Base-by-base conservation (phyloP, 805 yeast genomes). In the Yamadazyma philogaea region DNA sequence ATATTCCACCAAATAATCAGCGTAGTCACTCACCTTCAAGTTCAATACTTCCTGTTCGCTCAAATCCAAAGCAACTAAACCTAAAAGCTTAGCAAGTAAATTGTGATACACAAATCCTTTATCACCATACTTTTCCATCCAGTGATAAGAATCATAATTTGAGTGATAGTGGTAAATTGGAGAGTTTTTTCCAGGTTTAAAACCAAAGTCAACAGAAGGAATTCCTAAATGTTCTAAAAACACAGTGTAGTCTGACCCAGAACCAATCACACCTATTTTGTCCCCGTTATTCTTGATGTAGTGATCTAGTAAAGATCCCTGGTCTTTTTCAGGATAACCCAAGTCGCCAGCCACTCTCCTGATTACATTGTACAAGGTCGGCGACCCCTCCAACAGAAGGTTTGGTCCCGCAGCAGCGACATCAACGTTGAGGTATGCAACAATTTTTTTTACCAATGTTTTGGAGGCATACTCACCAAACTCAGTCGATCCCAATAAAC, bases 161-260 rank as follows among this genome's bases (percentile, higher is more conserved):
- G 87, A 81, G 53, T 79, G 79, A 40, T 66, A 62, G 48, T 79
- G 82, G 42, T 73, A 73, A n/a, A 79, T 66, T 4, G 83, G 74
- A 17, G 34, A 14, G 3, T 30, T 33, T 55, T 79, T 82, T 3
- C 42, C 49, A 6, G 57, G 59, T 24, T 45, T 40, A 44, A 69
- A 70, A 7, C 78, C 75, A 40, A 79, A 57, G 39, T 72, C 72
- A 8, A 79, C 70, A 0, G 84, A 72, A 1, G 90, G 86, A 30
- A 84, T 75, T 5, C 88, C 90, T 49, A 82, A 57, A 54, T 78
- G 81, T 52, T 77, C 76, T 57, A 82, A 86, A 50, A 82, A 81
- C 7, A 78, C 79, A 2, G 78, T 69, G 52, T 68, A 75, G 53
- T 79, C 84, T 1, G 82, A 68, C 6, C 77, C 75, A 7, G 78